Evolutionary conservation across 345 rosid species (phyloP).

Genomic region (Linum trigynum): DNA sequence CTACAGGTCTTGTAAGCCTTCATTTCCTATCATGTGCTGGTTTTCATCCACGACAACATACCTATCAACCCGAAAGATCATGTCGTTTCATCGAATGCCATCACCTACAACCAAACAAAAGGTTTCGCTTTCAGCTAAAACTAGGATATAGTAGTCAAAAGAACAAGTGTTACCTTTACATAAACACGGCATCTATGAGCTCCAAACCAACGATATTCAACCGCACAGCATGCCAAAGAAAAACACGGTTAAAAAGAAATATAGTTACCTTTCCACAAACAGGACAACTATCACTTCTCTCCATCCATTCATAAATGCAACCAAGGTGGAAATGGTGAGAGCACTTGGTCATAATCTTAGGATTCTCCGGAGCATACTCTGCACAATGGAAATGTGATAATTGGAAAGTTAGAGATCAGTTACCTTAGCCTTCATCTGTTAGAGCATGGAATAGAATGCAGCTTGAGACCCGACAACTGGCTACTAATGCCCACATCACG

Average conservation of each 20-base stretch:
- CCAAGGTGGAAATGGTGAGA: constrained; percentile 96
- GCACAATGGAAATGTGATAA: constrained; percentile 18
- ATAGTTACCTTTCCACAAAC: constrained; percentile 87
- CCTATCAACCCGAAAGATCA: constrained; percentile 23
- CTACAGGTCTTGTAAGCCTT: constrained; percentile 13
- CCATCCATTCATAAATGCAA: constrained; percentile 99
- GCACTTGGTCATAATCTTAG: constrained; percentile 82
- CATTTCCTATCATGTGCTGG: constrained; percentile 9
- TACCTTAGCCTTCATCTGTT: background rate
- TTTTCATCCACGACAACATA: constrained; percentile 26
- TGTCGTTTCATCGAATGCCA: constrained; percentile 56
- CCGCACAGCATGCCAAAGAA: background rate
- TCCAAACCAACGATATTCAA: too few relatives aligned
- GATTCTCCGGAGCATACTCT: constrained; percentile 92
- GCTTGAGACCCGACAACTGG: background rate
- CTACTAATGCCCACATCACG: background rate
- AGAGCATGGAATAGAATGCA: constrained; percentile 3
- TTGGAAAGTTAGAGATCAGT: background rate
- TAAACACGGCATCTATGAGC: too few relatives aligned
- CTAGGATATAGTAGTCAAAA: background rate
- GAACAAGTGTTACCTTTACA: too few relatives aligned
- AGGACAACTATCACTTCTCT: constrained; percentile 95
- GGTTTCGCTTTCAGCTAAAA: too few relatives aligned
- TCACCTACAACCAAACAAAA: constrained; percentile 25
- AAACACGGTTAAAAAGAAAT: constrained; percentile 1